Evolutionary conservation across 1,284 basidiomycete species (phyloP).

Genomic region (Rhodotorula sp.): DNA sequence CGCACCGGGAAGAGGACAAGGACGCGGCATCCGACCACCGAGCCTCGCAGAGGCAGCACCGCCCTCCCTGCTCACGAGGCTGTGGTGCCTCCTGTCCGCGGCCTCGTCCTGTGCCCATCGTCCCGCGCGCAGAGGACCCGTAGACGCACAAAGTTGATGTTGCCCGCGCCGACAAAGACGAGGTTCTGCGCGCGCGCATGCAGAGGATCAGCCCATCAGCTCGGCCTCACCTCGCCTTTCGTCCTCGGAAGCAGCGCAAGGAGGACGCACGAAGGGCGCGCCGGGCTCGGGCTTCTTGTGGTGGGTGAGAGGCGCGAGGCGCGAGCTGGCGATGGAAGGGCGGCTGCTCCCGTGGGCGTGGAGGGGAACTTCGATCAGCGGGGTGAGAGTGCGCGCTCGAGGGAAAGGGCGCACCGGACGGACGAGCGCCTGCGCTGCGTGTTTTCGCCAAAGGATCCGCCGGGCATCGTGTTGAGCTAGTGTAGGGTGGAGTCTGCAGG

Average conservation of each 20-base stretch:
- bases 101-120: background rate
- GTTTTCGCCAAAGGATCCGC: constrained; percentile 10
- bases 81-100: background rate
- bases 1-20: too few species aligned
- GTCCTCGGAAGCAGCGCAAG: background rate
- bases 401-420: constrained; percentile 14
- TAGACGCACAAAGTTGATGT: constrained; percentile 44
- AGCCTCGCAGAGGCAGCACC: constrained; percentile 63
- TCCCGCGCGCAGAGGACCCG: too few species aligned
- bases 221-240: background rate
- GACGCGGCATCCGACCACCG: too few species aligned
- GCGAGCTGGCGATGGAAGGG: constrained; percentile 24
- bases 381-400: background rate
- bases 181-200: constrained; percentile 59
- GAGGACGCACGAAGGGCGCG: constrained; percentile 16
- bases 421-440: constrained; percentile 21
- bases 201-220: background rate
- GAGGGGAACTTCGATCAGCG: background rate
- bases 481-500: background rate
- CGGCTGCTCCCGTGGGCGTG: constrained; percentile 7
- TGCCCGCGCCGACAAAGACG: constrained; percentile 83
- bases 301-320: constrained; percentile 29
- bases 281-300: constrained; percentile 25
- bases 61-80: background rate
- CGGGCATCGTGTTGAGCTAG: background rate